A percentile compares a stretch with the other conserved stretches of the same genome.
Evolutionary conservation across 768 basidiomycete genomes (phyloP).

Genomic region (Hemileccinum rubropunctum): DNA sequence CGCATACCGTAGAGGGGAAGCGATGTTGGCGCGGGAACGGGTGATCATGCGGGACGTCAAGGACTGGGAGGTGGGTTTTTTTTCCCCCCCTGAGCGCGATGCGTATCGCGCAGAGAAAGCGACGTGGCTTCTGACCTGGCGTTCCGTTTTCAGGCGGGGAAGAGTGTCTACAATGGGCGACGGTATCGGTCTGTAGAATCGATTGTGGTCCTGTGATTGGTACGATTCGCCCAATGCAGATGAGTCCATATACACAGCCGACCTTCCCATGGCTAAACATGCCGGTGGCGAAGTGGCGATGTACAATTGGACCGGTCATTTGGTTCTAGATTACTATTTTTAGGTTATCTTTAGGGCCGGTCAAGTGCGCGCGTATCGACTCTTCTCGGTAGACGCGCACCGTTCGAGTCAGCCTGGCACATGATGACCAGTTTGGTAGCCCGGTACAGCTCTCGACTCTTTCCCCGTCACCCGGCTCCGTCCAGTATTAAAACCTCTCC

Average conservation of each 20-base stretch:
- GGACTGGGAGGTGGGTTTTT: constrained; percentile 94
- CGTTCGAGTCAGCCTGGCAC: constrained; percentile 42
- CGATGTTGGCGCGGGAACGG: constrained; percentile 73
- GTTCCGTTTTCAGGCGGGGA: constrained; percentile 57
- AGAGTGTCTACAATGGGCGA: constrained; percentile 81
- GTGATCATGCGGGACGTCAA: constrained; percentile 94
- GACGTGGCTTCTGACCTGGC: constrained; percentile 8
- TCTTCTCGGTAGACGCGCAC: constrained; percentile 16
- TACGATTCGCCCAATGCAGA: neutral
- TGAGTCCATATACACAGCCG: constrained; percentile 25
- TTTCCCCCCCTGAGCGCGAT: constrained; percentile 3
- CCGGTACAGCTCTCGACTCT: constrained; percentile 30
- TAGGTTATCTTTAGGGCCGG: no score
- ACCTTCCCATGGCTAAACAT: constrained; percentile 17
- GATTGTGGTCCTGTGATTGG: constrained; percentile 56
- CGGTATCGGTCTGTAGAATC: constrained; percentile 60
- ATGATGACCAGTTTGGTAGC: constrained; percentile 37
- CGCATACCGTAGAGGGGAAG: constrained; percentile 74
- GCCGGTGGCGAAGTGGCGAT: constrained; percentile 35
- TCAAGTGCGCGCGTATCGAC: no score
- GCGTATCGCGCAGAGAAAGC: constrained; percentile 18
- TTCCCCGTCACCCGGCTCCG: constrained; percentile 36
- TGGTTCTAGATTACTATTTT: constrained; percentile 11
- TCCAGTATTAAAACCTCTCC: constrained; percentile 38
- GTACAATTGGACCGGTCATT: constrained; percentile 26